Conservation (phyloP, 139 green algal genomes). For the Deuterostichococcus epilithicus region DNA sequence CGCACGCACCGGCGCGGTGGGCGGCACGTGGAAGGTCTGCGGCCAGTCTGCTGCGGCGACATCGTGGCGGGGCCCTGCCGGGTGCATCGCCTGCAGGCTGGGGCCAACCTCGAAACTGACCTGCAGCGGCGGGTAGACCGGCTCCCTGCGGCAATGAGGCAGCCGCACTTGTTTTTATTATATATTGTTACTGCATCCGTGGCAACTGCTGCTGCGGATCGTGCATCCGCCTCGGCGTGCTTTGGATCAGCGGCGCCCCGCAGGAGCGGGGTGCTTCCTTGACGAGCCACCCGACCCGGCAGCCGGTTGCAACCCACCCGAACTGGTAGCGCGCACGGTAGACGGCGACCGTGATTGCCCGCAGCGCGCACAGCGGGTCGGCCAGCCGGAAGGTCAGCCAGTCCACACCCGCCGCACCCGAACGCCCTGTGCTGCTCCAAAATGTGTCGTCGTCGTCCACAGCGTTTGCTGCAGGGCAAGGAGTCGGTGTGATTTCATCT, state of each 20-base stretch:
- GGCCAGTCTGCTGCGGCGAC: not conserved
- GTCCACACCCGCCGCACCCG: not conserved
- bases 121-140: constrained; percentile 20
- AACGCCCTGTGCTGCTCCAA: not conserved
- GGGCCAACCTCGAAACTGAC: constrained; percentile 23
- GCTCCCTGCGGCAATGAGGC: not conserved
- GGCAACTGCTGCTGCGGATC: not conserved
- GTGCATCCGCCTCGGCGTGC: not conserved
- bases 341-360: constrained; percentile 7
- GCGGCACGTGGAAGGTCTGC: constrained; percentile 21
- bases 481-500: not conserved
- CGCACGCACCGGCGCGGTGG: constrained; percentile 3
- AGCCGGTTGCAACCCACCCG: not conserved
- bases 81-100: not conserved
- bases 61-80: not conserved
- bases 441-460: not conserved
- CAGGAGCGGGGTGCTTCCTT: not conserved
- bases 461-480: not conserved
- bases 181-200: not conserved
- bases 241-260: not conserved
- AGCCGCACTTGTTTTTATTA: not conserved
- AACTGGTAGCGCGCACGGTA: constrained; percentile 22
- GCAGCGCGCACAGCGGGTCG: constrained; percentile 19
- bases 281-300: not conserved
- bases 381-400: constrained; percentile 16